Conservation (phyloP, 2,329 filamentous ascomycete species). For the Hypoxylon rubiginosum region DNA sequence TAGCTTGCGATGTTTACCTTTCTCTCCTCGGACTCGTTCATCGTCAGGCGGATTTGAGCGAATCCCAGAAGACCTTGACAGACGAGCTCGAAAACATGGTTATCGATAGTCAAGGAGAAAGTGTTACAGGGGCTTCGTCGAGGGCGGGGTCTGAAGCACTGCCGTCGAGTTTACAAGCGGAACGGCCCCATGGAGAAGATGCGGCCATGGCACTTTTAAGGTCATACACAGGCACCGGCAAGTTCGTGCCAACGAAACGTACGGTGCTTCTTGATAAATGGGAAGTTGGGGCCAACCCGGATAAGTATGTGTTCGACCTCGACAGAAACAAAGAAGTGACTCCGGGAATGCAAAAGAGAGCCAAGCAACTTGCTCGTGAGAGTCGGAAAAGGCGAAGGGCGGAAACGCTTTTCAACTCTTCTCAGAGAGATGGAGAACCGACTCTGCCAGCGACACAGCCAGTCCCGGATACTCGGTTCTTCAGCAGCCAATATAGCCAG, state of each 20-base stretch:
- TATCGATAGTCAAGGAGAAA: conserved; percentile 46
- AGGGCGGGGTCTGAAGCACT: conserved; percentile 41
- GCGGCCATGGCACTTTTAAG: conserved; percentile 48
- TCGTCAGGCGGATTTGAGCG: conserved; percentile 24
- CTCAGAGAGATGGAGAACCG: conserved; percentile 44
- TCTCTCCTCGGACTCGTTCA: conserved; percentile 46
- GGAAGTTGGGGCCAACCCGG: conserved; percentile 45
- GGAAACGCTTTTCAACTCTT: conserved; percentile 47
- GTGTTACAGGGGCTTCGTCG: conserved; percentile 39
- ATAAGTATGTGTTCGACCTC: conserved; percentile 49
- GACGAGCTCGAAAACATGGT: conserved; percentile 42
- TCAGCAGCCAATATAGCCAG: conserved; percentile 46
- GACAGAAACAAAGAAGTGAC: conserved; percentile 47
- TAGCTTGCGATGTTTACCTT: conserved; percentile 50
- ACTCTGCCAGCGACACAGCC: conserved; percentile 49
- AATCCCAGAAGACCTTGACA: conserved; percentile 20
- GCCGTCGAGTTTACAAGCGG: conserved; percentile 32
- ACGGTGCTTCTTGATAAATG: conserved; percentile 49
- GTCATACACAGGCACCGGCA: conserved; percentile 50
- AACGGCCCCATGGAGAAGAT: conserved; percentile 43
- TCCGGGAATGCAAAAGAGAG: conserved; percentile 44
- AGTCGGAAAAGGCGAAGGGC: conserved; percentile 50
- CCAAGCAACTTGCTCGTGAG: conserved; percentile 46
- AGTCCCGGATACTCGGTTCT: conserved; percentile 40
- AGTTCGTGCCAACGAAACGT: conserved; percentile 43